Evolutionary conservation across 1,284 basidiomycete species (phyloP).

Genomic region (Inonotus hispidus): DNA sequence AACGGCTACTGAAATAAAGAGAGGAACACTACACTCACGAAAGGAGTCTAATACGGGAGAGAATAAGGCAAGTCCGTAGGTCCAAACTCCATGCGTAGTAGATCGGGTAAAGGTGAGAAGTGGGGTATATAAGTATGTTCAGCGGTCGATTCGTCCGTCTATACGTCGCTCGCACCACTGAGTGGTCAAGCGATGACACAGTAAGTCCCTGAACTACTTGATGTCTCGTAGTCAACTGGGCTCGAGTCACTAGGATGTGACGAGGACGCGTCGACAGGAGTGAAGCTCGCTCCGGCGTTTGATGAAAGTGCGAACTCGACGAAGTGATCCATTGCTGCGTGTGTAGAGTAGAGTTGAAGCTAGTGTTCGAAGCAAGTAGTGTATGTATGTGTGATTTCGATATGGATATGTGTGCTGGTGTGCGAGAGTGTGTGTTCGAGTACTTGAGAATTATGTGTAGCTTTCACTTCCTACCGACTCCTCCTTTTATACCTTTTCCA

Average conservation of each 20-base stretch:
- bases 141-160: no score
- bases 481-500: neutral
- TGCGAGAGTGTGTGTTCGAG: no score
- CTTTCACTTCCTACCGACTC: neutral
- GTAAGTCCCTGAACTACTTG: neutral
- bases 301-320: neutral
- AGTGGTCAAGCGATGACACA: conserved; percentile 13
- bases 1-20: no score
- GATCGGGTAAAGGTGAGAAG: no score
- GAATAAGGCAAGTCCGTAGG: conserved; percentile 1
- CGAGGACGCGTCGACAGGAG: neutral
- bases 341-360: neutral
- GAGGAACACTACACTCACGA: neutral
- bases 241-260: neutral
- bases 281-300: neutral
- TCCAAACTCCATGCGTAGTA: no score
- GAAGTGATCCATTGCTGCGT: conserved; percentile 9
- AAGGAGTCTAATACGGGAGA: neutral
- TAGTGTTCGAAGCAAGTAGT: neutral
- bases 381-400: neutral
- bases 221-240: neutral
- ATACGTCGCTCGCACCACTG: no score
- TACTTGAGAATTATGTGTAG: neutral
- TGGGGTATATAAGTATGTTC: no score
- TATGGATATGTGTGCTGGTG: no score